These are phyloP conservation scores for Xylaria grammica DNA, from an alignment of 495 filamentous ascomycete species.

Conservation along the genomic window DNA sequence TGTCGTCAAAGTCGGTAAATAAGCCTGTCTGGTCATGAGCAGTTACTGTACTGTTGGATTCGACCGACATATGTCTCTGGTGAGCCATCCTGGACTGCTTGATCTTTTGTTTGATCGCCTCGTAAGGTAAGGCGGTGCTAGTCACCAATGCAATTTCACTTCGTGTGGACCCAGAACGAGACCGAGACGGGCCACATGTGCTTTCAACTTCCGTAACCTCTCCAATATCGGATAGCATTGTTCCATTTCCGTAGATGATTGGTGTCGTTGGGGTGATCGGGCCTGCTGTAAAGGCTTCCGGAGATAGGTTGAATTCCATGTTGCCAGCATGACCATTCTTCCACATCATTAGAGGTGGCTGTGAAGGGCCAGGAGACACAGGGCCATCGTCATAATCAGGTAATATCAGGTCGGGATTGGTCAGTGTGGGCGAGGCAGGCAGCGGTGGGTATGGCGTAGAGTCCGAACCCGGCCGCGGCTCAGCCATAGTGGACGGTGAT, in stretches of 20 bases:
- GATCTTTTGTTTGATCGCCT: conserved; percentile 45
- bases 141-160: conserved; percentile 31
- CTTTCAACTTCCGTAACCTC: conserved; percentile 69
- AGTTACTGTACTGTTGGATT: conserved; percentile 58
- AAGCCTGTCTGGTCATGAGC: conserved; percentile 47
- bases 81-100: conserved; percentile 42
- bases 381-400: conserved; percentile 67
- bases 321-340: conserved; percentile 44
- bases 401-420: conserved; percentile 94
- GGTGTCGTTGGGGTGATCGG: conserved; percentile 60
- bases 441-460: conserved; percentile 43
- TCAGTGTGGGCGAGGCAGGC: conserved; percentile 79
- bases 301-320: conserved; percentile 41
- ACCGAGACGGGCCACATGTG: conserved; percentile 37
- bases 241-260: conserved; percentile 66
- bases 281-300: conserved; percentile 52
- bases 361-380: conserved; percentile 48
- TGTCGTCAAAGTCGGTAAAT: conserved; percentile 63
- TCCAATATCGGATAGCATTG: conserved; percentile 74
- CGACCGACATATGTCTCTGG: conserved; percentile 50
- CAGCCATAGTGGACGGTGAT: conserved; percentile 27
- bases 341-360: conserved; percentile 51
- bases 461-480: conserved; percentile 27
- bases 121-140: conserved; percentile 31
- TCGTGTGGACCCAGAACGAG: conserved; percentile 30